phyloP scores from a whole-genome alignment of 2,329 filamentous ascomycete genomes.

The Botrytis cinerea region DNA sequence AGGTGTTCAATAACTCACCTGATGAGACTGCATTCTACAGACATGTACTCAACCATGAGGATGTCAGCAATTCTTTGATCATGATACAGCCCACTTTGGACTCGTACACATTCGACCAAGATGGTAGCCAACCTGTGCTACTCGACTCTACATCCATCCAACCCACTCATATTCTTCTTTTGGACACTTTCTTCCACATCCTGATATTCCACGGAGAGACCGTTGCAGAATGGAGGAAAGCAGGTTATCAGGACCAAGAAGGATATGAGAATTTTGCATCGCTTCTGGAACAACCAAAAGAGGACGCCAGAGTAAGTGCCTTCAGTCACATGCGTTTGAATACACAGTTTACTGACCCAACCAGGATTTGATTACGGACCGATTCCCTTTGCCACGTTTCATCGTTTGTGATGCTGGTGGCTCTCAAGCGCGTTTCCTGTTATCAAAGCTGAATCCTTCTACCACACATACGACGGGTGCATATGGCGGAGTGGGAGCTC shows the following conservation, averaged over 20 bases:
- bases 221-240: slow-evolving; percentile 96
- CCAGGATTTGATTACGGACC: slow-evolving; percentile 92
- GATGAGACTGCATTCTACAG: slow-evolving; percentile 99
- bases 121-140: slow-evolving; percentile 88
- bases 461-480: slow-evolving; percentile 93
- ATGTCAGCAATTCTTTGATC: slow-evolving; percentile 92
- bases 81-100: slow-evolving; percentile 99
- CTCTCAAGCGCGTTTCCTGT: slow-evolving; percentile 92
- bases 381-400: slow-evolving; percentile 97
- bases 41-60: slow-evolving; percentile 95
- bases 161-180: slow-evolving; percentile 85
- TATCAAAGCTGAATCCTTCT: slow-evolving; percentile 95
- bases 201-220: slow-evolving; percentile 99
- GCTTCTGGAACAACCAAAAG: slow-evolving; percentile 89
- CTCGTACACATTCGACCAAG: slow-evolving; percentile 95
- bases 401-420: slow-evolving; percentile 99
- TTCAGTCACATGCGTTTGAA: background rate
- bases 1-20: slow-evolving; percentile 99
- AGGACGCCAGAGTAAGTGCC: slow-evolving; percentile 80
- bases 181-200: slow-evolving; percentile 99
- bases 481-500: slow-evolving; percentile 82
- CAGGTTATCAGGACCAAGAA: slow-evolving; percentile 96
- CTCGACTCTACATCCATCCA: slow-evolving; percentile 97
- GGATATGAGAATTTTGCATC: slow-evolving; percentile 95
- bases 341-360: slow-evolving; percentile 31